Evolutionary conservation across 2,329 filamentous ascomycete genomes (phyloP).

Genomic region (Sporothrix euskadiensis): DNA sequence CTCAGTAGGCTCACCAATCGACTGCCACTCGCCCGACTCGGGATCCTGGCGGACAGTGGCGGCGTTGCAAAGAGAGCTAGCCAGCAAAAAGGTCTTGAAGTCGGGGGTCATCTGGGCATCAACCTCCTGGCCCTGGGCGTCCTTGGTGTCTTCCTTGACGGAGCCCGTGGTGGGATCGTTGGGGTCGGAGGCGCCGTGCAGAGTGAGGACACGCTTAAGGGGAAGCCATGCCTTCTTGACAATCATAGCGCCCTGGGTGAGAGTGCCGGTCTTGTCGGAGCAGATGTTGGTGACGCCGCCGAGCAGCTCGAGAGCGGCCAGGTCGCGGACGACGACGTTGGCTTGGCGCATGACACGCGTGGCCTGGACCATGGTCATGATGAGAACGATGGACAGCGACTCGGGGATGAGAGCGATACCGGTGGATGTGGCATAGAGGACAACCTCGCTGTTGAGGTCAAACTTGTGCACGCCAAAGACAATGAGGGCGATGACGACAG

Average conservation of each 20-base stretch:
- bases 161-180: slow-evolving; percentile 61
- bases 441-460: slow-evolving; percentile 55
- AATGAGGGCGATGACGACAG: slow-evolving; percentile 60
- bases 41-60: slow-evolving; percentile 59
- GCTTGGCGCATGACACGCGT: slow-evolving; percentile 65
- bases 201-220: slow-evolving; percentile 55
- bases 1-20: slow-evolving; percentile 71
- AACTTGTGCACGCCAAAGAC: slow-evolving; percentile 62
- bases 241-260: slow-evolving; percentile 70
- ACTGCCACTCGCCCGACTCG: slow-evolving; percentile 61
- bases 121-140: slow-evolving; percentile 30
- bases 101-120: slow-evolving; percentile 49
- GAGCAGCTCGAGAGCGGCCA: slow-evolving; percentile 67
- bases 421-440: slow-evolving; percentile 63
- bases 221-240: slow-evolving; percentile 67
- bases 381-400: slow-evolving; percentile 68
- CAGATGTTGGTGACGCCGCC: slow-evolving; percentile 73
- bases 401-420: slow-evolving; percentile 66
- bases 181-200: slow-evolving; percentile 62
- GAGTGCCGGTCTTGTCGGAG: slow-evolving; percentile 71
- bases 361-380: slow-evolving; percentile 69
- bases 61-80: slow-evolving; percentile 65
- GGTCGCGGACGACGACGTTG: slow-evolving; percentile 66
- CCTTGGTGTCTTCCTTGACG: slow-evolving; percentile 49
- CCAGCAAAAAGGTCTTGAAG: slow-evolving; percentile 54